phyloP scores from a whole-genome alignment of 108 stramenopile genomes.

The Skeletonema potamos region DNA sequence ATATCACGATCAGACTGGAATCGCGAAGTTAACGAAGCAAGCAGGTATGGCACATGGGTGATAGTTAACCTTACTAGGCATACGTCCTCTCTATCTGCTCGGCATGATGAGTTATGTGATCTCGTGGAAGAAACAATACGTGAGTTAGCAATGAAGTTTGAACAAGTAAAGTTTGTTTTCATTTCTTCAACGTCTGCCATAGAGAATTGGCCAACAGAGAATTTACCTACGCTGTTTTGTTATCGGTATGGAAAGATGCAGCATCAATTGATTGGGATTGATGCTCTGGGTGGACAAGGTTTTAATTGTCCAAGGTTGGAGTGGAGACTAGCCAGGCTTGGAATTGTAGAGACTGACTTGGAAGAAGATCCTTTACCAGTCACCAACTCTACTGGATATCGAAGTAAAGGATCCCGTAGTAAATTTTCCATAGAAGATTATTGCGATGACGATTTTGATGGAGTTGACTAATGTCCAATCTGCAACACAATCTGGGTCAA shows the following conservation, averaged over 20 bases:
- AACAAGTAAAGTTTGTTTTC: conserved; percentile 74
- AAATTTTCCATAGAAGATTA: conserved; percentile 16
- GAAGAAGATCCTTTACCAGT: conserved; percentile 31
- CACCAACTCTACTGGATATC: not conserved
- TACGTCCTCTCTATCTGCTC: conserved; percentile 24
- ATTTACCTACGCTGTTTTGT: conserved; percentile 89
- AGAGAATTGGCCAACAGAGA: conserved; percentile 89
- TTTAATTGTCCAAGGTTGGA: conserved; percentile 44
- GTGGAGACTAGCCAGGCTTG: conserved; percentile 52
- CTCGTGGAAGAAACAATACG: conserved; percentile 37
- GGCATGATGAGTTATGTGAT: conserved; percentile 46
- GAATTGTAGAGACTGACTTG: conserved; percentile 50
- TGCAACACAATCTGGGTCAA: not conserved
- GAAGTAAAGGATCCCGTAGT: not conserved
- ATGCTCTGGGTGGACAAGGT: conserved; percentile 36
- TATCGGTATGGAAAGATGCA: conserved; percentile 86
- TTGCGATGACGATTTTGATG: conserved; percentile 20
- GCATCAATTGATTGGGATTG: conserved; percentile 68
- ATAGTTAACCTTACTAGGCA: conserved; percentile 55
- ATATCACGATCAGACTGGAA: conserved; percentile 76
- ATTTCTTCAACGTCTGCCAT: conserved; percentile 83
- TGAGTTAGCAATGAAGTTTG: conserved; percentile 41
- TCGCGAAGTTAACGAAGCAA: conserved; percentile 73
- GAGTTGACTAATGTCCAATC: conserved; percentile 17
- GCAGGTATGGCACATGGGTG: conserved; percentile 61